phyloP scores from a whole-genome alignment of 257 asterid species.

The Anisodus tanguticus region DNA sequence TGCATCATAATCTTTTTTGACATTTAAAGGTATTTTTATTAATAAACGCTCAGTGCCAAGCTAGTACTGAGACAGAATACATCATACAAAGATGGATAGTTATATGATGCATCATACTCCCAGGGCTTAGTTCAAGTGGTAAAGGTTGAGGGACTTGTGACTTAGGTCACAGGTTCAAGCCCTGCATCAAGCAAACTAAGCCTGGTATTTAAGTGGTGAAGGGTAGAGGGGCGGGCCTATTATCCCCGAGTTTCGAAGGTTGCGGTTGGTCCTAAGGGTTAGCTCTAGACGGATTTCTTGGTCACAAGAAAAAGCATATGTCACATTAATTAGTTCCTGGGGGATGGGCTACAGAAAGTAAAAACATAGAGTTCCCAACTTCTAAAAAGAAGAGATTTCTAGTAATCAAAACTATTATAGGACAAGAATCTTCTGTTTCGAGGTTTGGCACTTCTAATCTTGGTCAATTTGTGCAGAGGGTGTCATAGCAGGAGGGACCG shows the following conservation, averaged over 20 bases:
- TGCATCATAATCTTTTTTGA: not conserved
- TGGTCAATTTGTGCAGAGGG: slow-evolving; percentile 69
- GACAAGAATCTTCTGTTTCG: not conserved
- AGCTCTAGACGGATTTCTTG: not conserved
- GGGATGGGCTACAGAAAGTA: not conserved
- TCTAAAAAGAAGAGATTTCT: slow-evolving; percentile 1
- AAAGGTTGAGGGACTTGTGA: slow-evolving; percentile 24
- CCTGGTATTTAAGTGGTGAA: not conserved
- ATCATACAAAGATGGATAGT: not conserved
- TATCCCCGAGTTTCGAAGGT: not conserved
- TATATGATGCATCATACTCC: not conserved
- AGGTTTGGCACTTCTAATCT: slow-evolving; percentile 22
- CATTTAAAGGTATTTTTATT: not conserved
- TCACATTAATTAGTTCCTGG: not conserved
- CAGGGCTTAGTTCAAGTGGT: not conserved
- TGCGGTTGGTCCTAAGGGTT: not conserved
- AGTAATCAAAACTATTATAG: not conserved
- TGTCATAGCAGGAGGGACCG: slow-evolving; percentile 88
- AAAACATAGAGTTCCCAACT: not conserved
- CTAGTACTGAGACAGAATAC: not conserved
- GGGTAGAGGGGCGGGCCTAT: not conserved
- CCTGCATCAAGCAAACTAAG: not conserved
- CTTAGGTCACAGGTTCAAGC: not conserved
- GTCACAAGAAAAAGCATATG: not conserved
- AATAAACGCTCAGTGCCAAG: not conserved